Evolutionary conservation across 768 basidiomycete genomes (phyloP), one percentile per base, ranked within the genome.

Genomic region (Candolleomyces efflorescens): DNA sequence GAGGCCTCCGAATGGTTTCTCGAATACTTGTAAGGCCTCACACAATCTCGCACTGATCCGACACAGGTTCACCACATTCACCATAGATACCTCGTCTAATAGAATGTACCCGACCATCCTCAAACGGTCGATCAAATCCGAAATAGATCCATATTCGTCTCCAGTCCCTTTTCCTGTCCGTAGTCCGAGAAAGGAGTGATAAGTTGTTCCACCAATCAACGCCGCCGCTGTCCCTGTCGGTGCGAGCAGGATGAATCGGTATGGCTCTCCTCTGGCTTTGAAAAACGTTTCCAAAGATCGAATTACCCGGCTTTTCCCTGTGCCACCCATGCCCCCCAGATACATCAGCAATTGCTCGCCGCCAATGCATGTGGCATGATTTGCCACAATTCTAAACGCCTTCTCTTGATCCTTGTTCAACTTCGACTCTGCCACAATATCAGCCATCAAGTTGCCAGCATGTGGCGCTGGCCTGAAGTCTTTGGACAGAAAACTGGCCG

Each of bases 61-160:
- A 67, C 70, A 13, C 80, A 69, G 1, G 69, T 22, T 2, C 22
- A 51, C 7, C 78, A 13, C 1, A 77, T 43, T 0, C 2, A 78
- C 61, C 73, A 77, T 75, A 0, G 75, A 78, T 0, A 79, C 63
- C 32, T 75, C 68, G 55, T 78, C 77, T 23, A 78, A 63, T 26
- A 77, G 68, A 0, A 77, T 53, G 57, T 69, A 74, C 54, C 76
- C 69, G 1, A 78, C 75, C 11, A 68, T 71, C 53, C 27, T 27
- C 3, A 27, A 27, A 4, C 27, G 27, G 4, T 27, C 27, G 9
- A 27, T 27, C 4, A 27, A 3, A 27, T 27, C 27, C 4, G 4
- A 3, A 4, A 27, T 27, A 27, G 27, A 27, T 27, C 3, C 3
- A 3, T 3, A 27, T 3, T 27, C 27, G 27, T 3, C 9, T 3